A percentile compares a stretch with the other conserved stretches of the same genome.
phyloP scores from a whole-genome alignment of 768 basidiomycete genomes.

The Naganishia randhawae region DNA sequence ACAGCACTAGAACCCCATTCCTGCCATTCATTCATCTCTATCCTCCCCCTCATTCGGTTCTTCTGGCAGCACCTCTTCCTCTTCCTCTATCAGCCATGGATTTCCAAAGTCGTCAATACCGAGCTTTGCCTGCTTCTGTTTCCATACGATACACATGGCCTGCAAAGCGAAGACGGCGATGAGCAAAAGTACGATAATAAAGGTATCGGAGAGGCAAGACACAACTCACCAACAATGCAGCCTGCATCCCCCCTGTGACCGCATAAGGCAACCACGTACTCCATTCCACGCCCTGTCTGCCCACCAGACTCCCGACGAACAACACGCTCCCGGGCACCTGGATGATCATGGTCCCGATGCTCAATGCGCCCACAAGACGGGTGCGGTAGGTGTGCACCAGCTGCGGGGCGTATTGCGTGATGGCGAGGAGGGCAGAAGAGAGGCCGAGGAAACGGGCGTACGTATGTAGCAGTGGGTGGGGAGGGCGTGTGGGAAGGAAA shows the following conservation, averaged over 20 bases:
- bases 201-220: neutral
- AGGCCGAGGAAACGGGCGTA: constrained; percentile 90
- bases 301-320: constrained; percentile 64
- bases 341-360: constrained; percentile 92
- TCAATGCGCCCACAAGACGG: constrained; percentile 84
- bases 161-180: constrained; percentile 16
- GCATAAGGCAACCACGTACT: constrained; percentile 51
- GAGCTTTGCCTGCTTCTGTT: constrained; percentile 66
- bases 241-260: constrained; percentile 74
- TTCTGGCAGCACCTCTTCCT: constrained; percentile 8
- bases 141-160: constrained; percentile 81
- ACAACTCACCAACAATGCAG: constrained; percentile 59
- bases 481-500: constrained; percentile 42
- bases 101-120: constrained; percentile 86
- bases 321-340: constrained; percentile 83
- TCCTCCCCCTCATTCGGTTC: neutral
- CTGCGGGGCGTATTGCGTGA: constrained; percentile 84
- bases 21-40: neutral
- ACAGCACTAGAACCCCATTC: too few species aligned
- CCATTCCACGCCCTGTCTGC: constrained; percentile 51
- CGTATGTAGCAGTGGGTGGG: constrained; percentile 52
- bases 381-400: constrained; percentile 70
- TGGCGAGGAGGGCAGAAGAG: constrained; percentile 70
- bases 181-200: neutral
- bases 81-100: constrained; percentile 50